Evolutionary conservation across 2,329 filamentous ascomycete genomes (phyloP), one percentile per base, ranked within the genome.

Genomic region (Grosmannia penicillata): DNA sequence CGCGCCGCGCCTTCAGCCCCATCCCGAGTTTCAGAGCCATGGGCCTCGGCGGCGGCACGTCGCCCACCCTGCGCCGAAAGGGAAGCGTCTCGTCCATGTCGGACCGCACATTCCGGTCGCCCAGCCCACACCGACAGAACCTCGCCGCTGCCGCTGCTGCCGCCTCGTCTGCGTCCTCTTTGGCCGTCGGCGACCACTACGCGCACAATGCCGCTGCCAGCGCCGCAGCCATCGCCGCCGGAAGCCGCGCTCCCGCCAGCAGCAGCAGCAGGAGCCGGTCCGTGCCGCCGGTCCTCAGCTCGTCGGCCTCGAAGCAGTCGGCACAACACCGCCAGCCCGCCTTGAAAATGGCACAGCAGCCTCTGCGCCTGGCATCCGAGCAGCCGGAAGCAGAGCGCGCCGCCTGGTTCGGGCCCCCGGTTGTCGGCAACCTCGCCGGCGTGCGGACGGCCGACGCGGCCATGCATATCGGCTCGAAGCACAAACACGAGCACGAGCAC

Each of bases 31-130:
- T 46, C 29, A 26, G 23, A 11, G 39, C 14, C 21, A 26, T 33
- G 5, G 43, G 25, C 11, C 40, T 41, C 13, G 40, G 44, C 11
- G 29, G 14, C 4, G 15, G 27, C 26, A 13, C 7, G 7, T 13
- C 31, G 2, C 41, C 38, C 2, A 61, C 63, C 37, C 61, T 87
- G 43, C 68, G 78, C 44, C 68, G 83, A 50, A 66, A 70, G 27
- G 70, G 66, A 39, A 93, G 87, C 58, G 72, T 72, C 22, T 71
- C 76, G 18, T 94, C 86, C 36, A 93, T 96, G 87, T 79, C 75
- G 23, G 82, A 89, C 55, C 75, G 89, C 41, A 87, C 85, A 1
- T 94, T 95, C 57, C 76, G 87, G 48, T 81, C 80, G 11, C 75
- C 78, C 4, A 93, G 78, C 4, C 83, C 69, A 43, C 37, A 10